Evolutionary conservation across 176 grass and related monocot species (phyloP).

Genomic region (Tillandsia fasciculata): DNA sequence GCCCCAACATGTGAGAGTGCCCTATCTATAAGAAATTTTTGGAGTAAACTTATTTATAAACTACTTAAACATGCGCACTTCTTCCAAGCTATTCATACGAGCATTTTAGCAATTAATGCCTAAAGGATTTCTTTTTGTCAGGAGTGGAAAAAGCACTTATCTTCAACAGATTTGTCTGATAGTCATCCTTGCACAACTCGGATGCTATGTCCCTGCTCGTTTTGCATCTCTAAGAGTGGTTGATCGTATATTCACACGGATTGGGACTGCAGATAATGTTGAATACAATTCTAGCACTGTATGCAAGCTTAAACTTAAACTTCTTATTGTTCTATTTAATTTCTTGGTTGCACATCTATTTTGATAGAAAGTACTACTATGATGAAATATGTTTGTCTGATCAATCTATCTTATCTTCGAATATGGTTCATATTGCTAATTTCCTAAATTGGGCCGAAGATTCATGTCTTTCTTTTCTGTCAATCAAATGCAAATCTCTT

Average conservation of each 20-base stretch:
- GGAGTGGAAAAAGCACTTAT: conserved; percentile 99
- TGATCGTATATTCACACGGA: conserved; percentile 89
- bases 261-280: conserved; percentile 68
- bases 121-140: conserved; percentile 8
- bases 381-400: too few relatives aligned
- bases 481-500: not conserved
- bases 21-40: not conserved
- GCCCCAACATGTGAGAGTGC: conserved; percentile 82
- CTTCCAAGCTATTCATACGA: not conserved
- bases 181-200: conserved; percentile 87
- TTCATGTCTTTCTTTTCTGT: not conserved
- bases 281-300: conserved; percentile 94
- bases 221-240: conserved; percentile 85
- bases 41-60: conserved; percentile 18
- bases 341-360: not conserved
- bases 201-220: conserved; percentile 87
- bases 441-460: not conserved
- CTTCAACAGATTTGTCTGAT: conserved; percentile 96
- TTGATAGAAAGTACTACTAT: not conserved
- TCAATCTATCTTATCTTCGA: not conserved
- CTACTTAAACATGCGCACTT: conserved; percentile 2
- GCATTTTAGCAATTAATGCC: not conserved
- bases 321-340: conserved; percentile 17
- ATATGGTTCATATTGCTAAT: not conserved
- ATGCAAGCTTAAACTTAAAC: conserved; percentile 19